Percentiles rank a stretch among this genome's conserved stretches.
phyloP scores from a whole-genome alignment of 495 filamentous ascomycete species.

The Tuber aestivum region DNA sequence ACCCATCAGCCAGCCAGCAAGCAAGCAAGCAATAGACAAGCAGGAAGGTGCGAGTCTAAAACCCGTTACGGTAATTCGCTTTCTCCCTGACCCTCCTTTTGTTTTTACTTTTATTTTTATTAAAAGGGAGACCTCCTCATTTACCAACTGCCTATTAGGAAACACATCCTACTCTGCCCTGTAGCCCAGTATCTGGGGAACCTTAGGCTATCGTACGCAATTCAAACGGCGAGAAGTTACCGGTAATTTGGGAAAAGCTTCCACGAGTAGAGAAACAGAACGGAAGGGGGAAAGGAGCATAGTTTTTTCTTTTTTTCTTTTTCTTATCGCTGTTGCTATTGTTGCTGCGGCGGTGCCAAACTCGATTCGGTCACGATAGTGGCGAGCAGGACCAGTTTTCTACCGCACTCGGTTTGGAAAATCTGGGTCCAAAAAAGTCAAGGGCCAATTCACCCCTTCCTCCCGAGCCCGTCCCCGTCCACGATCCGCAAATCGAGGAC shows the following conservation, averaged over 20 bases:
- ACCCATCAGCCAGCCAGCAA: no score
- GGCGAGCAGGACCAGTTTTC: not conserved
- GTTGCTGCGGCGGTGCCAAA: not conserved
- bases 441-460: not conserved
- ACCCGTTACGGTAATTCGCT: not conserved
- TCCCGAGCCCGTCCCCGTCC: not conserved
- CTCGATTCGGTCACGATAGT: conserved; percentile 4
- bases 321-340: no score
- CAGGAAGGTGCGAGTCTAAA: conserved; percentile 1
- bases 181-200: not conserved
- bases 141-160: not conserved
- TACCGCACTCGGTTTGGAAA: not conserved
- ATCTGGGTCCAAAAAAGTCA: not conserved
- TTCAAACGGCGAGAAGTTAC: not conserved
- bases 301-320: not conserved
- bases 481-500: not conserved
- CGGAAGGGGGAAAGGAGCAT: not conserved
- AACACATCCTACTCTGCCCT: not conserved
- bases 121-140: not conserved
- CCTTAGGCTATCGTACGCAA: not conserved
- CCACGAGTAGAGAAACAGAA: no score
- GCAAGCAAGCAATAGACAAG: not conserved
- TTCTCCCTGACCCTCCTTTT: not conserved
- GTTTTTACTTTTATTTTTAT: not conserved
- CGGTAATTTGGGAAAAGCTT: not conserved